Evolutionary conservation across 1,284 basidiomycete species (phyloP), one percentile per base, ranked within the genome.

Genomic region (Cutaneotrichosporon arboriforme): DNA sequence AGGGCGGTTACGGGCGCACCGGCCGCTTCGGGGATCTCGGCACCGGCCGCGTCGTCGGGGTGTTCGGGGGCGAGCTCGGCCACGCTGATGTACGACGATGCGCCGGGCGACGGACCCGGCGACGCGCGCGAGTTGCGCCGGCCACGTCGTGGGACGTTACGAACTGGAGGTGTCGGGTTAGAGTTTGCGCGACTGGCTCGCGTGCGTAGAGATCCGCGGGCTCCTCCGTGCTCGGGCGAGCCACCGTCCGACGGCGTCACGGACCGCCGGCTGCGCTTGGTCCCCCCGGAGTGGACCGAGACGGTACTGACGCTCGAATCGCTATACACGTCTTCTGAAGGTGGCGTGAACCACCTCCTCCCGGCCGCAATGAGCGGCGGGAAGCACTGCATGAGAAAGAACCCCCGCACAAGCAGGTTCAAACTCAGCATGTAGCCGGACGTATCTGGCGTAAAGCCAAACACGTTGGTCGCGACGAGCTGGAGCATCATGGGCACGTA

Each of bases 401-500:
- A 59, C 4, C 66, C 69, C 39, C 65, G 63, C 14, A 71, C 63
- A 7, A 70, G 46, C 14, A 71, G 63, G 18, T 62, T 65, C 20
- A 62, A 46, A 2, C 60, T 61, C 55, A 68, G 58, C 69, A 71
- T 67, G 43, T 65, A 47, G 10, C 69, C 69, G 37, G 51, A 61
- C 18, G 67, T 53, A n/a, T 60, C 61, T 1, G 71, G 66, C 15
- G 44, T 57, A 56, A 72, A 73, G 7, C 59, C 67, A 51, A 66
- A 72, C 1, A 59, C 61, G 35, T 73, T 69, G 3, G 68, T 72
- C 8, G 63, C 67, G 12, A 68, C 59, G 8, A 75, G 55, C 56
- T 74, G 73, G 22, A 76, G 57, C 33, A 66, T 67, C 52, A 74
- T 60, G 22, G 67, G 62, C 0, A 72, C 66, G 51, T 70, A 74